Conservation (phyloP, 352 stramenopile species). For the Thalassiosira ordinaria region DNA sequence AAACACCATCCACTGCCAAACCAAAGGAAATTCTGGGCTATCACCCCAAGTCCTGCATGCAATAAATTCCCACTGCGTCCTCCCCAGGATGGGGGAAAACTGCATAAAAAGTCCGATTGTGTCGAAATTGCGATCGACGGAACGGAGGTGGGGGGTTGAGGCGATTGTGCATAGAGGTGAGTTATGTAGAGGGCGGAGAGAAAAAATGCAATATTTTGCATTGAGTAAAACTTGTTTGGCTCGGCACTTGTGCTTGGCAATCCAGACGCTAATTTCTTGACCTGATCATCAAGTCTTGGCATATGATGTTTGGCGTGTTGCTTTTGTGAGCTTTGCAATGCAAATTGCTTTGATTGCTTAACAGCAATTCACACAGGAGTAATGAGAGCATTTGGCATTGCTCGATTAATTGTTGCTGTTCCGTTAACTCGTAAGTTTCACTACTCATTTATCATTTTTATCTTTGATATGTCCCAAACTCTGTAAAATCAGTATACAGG, state of each 20-base stretch:
- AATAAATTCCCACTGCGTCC: too few relatives aligned
- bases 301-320: too few relatives aligned
- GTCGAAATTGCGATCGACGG: neutral
- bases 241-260: neutral
- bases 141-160: neutral
- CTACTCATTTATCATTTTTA: too few relatives aligned
- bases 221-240: neutral
- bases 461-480: neutral
- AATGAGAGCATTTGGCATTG: too few relatives aligned
- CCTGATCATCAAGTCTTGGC: neutral
- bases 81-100: too few relatives aligned
- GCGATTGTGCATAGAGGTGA: neutral
- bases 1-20: too few relatives aligned
- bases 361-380: too few relatives aligned
- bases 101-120: constrained; percentile 24
- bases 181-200: neutral
- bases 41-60: too few relatives aligned
- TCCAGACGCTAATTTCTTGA: neutral
- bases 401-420: neutral
- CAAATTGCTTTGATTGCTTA: too few relatives aligned
- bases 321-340: too few relatives aligned
- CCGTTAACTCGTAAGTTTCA: too few relatives aligned
- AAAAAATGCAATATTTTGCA: neutral
- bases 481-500: neutral
- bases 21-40: too few relatives aligned